Percentiles rank a stretch among this genome's conserved stretches.
Evolutionary conservation across 2,329 filamentous ascomycete genomes (phyloP).

Genomic region (Aciculosporium take): DNA sequence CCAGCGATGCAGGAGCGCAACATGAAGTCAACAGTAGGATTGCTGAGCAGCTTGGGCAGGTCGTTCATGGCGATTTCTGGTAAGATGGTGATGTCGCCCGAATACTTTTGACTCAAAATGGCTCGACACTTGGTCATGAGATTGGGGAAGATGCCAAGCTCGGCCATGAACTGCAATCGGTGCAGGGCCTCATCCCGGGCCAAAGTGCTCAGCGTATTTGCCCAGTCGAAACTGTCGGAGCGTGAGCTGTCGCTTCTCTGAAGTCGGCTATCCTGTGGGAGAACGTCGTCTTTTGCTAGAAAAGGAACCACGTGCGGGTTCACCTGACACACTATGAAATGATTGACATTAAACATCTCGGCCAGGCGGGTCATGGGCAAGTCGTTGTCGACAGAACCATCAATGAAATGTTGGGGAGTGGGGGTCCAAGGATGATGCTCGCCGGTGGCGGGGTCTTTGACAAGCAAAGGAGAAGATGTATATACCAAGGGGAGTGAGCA

Average conservation of each 20-base stretch:
- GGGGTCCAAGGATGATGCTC: slow-evolving; percentile 73
- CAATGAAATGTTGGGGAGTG: slow-evolving; percentile 74
- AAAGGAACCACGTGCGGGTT: slow-evolving; percentile 91
- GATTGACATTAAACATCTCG: slow-evolving; percentile 96
- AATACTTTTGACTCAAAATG: slow-evolving; percentile 80
- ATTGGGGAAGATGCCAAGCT: slow-evolving; percentile 69
- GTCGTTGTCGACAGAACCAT: slow-evolving; percentile 90
- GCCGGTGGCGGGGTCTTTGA: slow-evolving; percentile 73
- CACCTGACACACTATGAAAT: slow-evolving; percentile 94
- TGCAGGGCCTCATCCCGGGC: slow-evolving; percentile 71
- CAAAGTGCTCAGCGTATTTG: slow-evolving; percentile 53
- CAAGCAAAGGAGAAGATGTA: slow-evolving; percentile 60
- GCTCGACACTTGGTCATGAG: slow-evolving; percentile 64
- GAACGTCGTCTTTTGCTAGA: slow-evolving; percentile 56
- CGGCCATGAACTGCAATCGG: slow-evolving; percentile 64
- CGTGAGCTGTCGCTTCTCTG: slow-evolving; percentile 11
- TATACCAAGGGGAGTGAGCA: slow-evolving; percentile 87
- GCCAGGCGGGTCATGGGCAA: slow-evolving; percentile 78
- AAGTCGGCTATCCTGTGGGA: slow-evolving; percentile 22
- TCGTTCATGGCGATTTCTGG: slow-evolving; percentile 64
- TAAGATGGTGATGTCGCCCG: slow-evolving; percentile 87
- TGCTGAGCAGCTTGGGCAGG: slow-evolving; percentile 63
- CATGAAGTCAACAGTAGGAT: slow-evolving; percentile 83
- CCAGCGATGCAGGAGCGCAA: slow-evolving; percentile 59
- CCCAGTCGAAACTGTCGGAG: slow-evolving; percentile 37